Evolutionary conservation across 306 rosid species (phyloP).

Genomic region (Prunus dulcis): DNA sequence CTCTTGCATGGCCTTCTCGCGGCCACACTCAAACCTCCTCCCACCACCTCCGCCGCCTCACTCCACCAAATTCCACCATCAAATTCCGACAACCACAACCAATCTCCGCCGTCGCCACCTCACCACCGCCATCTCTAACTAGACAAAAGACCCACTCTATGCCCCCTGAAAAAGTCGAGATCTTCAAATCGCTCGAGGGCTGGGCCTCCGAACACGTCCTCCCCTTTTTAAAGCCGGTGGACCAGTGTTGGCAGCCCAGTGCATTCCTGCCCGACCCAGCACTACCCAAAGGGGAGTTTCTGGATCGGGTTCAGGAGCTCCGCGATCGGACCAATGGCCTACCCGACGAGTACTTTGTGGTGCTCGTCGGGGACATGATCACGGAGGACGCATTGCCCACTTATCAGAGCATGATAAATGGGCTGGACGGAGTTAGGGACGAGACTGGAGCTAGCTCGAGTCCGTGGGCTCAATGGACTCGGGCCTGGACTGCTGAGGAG

Average conservation of each 20-base stretch:
- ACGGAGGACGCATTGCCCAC: constrained; percentile 89
- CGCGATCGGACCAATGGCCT: constrained; percentile 62
- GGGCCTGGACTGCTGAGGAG: constrained; percentile 81
- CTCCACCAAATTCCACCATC: neutral
- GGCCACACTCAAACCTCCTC: neutral
- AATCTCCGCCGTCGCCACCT: constrained; percentile 11
- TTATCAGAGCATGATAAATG: constrained; percentile 67
- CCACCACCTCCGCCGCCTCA: constrained; percentile 10
- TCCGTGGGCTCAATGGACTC: constrained; percentile 81
- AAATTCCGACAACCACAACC: neutral
- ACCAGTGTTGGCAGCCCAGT: constrained; percentile 67
- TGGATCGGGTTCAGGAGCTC: constrained; percentile 44
- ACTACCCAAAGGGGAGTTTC: constrained; percentile 35
- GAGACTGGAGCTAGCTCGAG: constrained; percentile 52
- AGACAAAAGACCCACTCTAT: constrained; percentile 34
- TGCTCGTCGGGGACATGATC: constrained; percentile 63
- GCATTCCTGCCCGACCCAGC: constrained; percentile 54
- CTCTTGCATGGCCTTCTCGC: constrained; percentile 11
- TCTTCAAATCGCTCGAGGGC: constrained; percentile 52
- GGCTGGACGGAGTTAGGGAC: constrained; percentile 63
- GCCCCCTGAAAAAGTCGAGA: constrained; percentile 46
- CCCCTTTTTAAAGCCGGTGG: constrained; percentile 61
- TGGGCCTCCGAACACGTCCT: constrained; percentile 54
- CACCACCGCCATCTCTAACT: neutral
- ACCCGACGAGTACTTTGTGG: constrained; percentile 74